A percentile compares a stretch with the other conserved stretches of the same genome.
Evolutionary conservation across 164 flowering plant species (phyloP).

Genomic region (Nymphaea colorata): DNA sequence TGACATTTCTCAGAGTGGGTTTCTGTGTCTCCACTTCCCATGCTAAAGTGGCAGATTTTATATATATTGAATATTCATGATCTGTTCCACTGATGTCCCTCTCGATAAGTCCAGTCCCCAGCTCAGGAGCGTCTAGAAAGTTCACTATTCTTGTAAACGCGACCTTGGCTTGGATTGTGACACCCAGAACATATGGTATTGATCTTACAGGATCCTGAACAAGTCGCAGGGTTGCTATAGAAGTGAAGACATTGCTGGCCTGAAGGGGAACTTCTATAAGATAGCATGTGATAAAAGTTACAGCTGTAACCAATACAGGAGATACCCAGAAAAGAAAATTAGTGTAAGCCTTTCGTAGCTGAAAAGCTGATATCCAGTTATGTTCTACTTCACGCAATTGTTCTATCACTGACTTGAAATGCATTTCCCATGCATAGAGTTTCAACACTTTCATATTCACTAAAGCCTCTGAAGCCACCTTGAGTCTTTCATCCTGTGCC

Average conservation of each 20-base stretch:
- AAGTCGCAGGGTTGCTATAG: slow-evolving; percentile 57
- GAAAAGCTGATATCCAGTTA: slow-evolving; percentile 46
- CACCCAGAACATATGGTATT: slow-evolving; percentile 45
- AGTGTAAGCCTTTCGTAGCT: slow-evolving; percentile 30
- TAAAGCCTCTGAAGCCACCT: slow-evolving; percentile 42
- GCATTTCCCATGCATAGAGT: slow-evolving; percentile 67
- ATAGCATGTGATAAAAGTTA: slow-evolving; percentile 56
- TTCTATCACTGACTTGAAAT: slow-evolving; percentile 41
- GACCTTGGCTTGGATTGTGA: slow-evolving; percentile 51
- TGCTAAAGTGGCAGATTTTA: slow-evolving; percentile 25
- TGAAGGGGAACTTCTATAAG: slow-evolving; percentile 35
- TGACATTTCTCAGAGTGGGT: slow-evolving; percentile 32
- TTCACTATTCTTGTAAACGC: slow-evolving; percentile 31
- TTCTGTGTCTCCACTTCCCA: slow-evolving; percentile 34
- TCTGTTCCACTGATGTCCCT: slow-evolving; percentile 8
- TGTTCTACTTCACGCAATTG: slow-evolving; percentile 31
- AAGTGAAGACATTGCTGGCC: slow-evolving; percentile 72
- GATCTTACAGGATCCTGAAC: slow-evolving; percentile 56
- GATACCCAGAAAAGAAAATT: slow-evolving; percentile 51
- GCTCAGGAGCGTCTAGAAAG: slow-evolving; percentile 57
- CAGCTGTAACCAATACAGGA: slow-evolving; percentile 52
- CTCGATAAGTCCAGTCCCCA: slow-evolving; percentile 17
- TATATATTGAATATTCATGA: slow-evolving; percentile 14
- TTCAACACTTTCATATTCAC: slow-evolving; percentile 56
- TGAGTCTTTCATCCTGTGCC: slow-evolving; percentile 50